Base-by-base conservation (phyloP, 106 monocot species). In the Alisma plantagoaquatica region DNA sequence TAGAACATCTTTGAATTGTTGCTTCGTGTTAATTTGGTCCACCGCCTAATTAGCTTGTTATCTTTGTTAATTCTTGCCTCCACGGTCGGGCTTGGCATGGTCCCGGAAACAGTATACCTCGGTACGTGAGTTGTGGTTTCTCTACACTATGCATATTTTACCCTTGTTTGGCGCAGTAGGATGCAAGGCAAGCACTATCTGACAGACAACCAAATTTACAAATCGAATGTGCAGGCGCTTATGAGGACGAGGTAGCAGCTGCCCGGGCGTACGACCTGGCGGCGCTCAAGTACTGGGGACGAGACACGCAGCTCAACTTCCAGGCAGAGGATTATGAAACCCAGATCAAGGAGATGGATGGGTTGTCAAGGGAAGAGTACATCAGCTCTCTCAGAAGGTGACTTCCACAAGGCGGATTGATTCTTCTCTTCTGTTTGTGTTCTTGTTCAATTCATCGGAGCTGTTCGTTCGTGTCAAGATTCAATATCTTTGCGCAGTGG, bases 301-400 rank as follows among this genome's bases (percentile, higher is more conserved):
- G 10, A 18, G 33, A 55, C 10, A 55, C 54, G 21, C 20, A 9
- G 5, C 54, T 55, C 18, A 55, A 55, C 24, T 55, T 55, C 23
- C 54, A 31, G 24, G 54, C 35, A 53, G 8, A 15, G 43, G 17
- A 43, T 43, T 43, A 82, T 28, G 46, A 77, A 74, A 73, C 62
- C 35, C 69, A 82, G 62, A 33, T 82, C 12, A 67, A 74, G 54
- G 77, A 82, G 32, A 77, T 82, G 82, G 77, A 82, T 24, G 70
- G 59, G 32, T 61, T 53, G 42, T 70, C 77, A 1, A 82, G 46
- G 45, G 77, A 82, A 53, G 82, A 82, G 42, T 82, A 82, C 29
- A 74, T 83, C 52, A 74, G 78, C 33, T 73, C 77, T 33, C 44
- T 82, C 5, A 82, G 82, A 43, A 82, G 82, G 82, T 82, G 60